Base-by-base conservation (phyloP, 805 yeast species). In the Spathaspora gorwiae region DNA sequence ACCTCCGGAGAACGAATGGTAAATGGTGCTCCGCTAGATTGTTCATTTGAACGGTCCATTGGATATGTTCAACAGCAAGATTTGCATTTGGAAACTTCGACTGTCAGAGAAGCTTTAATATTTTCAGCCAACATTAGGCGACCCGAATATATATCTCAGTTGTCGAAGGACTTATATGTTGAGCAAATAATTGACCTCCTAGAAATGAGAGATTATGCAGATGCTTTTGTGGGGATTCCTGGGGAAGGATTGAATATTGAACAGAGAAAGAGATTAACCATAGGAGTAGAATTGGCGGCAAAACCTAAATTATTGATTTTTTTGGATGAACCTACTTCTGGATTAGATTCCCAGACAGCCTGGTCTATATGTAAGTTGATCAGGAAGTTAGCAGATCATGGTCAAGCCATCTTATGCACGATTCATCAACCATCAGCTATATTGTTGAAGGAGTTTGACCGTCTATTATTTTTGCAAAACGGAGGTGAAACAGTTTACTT, bases 391-490 rank as follows among this genome's bases (percentile, higher is more conserved):
- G 61, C 65, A 35, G 62, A 62, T 52, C 62, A 60, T 45, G 68
- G 68, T 10, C 68, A 62, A 46, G 62, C 68, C 19, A 62, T 64
- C 43, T 54, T 64, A 49, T 64, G 68, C 35, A 84, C 92, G 12
- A 84, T 85, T 51, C 90, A 84, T 64, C 92, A 85, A 64, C 92
- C 94, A 54, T 84, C 92, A 7, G 88, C 92, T 41, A 73, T 82
- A 46, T 67, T 85, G 56, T 70, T 85, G 66, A 77, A 83, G 59
- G 86, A 82, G 54, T 85, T 87, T 59, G 94, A 87, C 59, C 76
- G 88, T 54, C 68, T 87, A 54, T 66, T 86, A 51, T 80, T 86
- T 55, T 70, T 85, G 60, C 82, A 81, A 43, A 73, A 66, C 45
- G 90, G 90, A 57, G 92, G 90, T 60, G 64, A 77, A 56, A 83